Conservation (phyloP, 805 yeast species). For the Candida berthetii region DNA sequence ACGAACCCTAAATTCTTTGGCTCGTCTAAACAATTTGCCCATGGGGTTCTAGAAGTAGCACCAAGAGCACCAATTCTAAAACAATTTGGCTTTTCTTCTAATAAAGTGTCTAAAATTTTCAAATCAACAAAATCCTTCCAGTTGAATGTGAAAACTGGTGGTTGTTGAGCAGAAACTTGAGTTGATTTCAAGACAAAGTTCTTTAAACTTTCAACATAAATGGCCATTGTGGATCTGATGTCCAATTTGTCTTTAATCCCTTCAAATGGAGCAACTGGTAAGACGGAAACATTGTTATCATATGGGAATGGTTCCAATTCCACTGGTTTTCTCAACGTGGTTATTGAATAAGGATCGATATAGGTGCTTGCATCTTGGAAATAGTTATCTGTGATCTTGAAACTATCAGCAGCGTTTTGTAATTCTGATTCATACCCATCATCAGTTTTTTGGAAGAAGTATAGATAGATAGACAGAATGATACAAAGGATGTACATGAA, state of each 20-base stretch:
- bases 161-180: conserved; percentile 20
- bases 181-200: conserved; percentile 20
- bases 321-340: conserved; percentile 12
- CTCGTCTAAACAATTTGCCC: conserved; percentile 34
- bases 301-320: conserved; percentile 23
- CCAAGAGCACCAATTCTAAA: conserved; percentile 38
- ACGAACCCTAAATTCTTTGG: conserved; percentile 22
- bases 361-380: conserved; percentile 8
- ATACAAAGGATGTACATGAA: neutral
- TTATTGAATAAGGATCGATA: conserved; percentile 12
- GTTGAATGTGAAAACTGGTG: conserved; percentile 36
- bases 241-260: conserved; percentile 29
- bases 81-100: conserved; percentile 36
- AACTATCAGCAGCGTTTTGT: conserved; percentile 5
- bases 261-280: conserved; percentile 32
- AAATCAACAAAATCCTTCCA: conserved; percentile 54
- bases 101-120: conserved; percentile 30
- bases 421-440: neutral
- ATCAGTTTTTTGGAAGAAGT: neutral
- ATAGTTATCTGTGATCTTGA: conserved; percentile 13
- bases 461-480: neutral
- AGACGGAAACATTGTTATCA: conserved; percentile 21
- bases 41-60: conserved; percentile 30
- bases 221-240: conserved; percentile 25
- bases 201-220: conserved; percentile 27